Percentiles rank a stretch among this genome's conserved stretches.
Conservation (phyloP, 75 land plant species). For the Pinus albicaulis region DNA sequence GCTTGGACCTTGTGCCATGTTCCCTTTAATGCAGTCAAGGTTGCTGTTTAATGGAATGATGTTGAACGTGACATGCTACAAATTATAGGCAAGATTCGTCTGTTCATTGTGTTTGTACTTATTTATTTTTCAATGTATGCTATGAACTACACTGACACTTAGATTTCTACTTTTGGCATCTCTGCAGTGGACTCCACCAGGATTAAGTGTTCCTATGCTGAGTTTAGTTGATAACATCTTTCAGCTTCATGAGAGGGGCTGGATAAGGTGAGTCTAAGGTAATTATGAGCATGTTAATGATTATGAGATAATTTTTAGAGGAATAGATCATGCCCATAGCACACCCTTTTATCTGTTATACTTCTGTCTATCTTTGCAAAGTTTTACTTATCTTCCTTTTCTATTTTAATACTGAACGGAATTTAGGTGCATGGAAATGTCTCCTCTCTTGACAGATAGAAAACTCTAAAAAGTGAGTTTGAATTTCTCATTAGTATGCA, state of each 20-base stretch:
- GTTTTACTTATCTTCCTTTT: neutral
- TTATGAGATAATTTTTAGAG: neutral
- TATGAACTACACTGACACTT: neutral
- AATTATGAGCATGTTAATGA: neutral
- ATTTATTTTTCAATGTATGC: neutral
- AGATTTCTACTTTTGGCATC: neutral
- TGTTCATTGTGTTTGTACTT: neutral
- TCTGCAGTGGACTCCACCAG: constrained; percentile 94
- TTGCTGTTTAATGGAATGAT: neutral
- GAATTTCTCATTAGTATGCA: too few species aligned
- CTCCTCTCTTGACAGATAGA: too few species aligned
- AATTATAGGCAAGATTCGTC: neutral
- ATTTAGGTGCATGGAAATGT: too few species aligned
- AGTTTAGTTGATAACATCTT: constrained; percentile 84
- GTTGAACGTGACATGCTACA: neutral
- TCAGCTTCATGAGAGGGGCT: constrained; percentile 88
- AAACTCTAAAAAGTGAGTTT: too few species aligned
- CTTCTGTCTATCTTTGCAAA: neutral
- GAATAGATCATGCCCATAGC: neutral
- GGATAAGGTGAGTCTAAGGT: constrained; percentile 67
- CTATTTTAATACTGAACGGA: neutral
- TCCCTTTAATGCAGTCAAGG: neutral
- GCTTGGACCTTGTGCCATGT: neutral
- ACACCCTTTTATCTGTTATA: neutral
- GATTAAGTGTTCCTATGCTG: constrained; percentile 81